These are phyloP conservation scores for Ustulina deusta DNA, from an alignment of 2,329 filamentous ascomycete species.

Conservation along the genomic window DNA sequence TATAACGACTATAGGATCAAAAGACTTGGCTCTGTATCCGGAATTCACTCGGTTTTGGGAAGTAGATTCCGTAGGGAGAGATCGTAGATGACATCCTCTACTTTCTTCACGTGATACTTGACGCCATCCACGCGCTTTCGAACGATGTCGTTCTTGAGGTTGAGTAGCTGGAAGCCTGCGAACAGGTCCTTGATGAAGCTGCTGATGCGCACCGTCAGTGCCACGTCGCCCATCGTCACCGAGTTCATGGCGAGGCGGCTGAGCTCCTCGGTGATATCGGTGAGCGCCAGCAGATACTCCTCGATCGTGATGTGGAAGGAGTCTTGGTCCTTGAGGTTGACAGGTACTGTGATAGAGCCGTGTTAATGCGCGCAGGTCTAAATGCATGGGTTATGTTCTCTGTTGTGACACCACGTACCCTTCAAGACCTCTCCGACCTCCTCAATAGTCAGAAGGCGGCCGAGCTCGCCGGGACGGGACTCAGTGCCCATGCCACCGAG, in stretches of 20 bases:
- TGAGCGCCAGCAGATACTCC: conserved; percentile 92
- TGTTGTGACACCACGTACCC: conserved; percentile 60
- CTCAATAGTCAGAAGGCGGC: conserved; percentile 84
- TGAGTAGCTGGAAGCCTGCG: conserved; percentile 95
- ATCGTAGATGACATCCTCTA: conserved; percentile 98
- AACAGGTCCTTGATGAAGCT: conserved; percentile 95
- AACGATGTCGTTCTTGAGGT: conserved; percentile 94
- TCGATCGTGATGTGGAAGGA: conserved; percentile 96
- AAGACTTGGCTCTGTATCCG: neutral
- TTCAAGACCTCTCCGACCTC: conserved; percentile 83
- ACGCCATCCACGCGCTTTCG: conserved; percentile 90
- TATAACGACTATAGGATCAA: too few species aligned
- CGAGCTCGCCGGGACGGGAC: conserved; percentile 65
- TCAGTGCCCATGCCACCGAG: conserved; percentile 77
- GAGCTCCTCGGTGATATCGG: conserved; percentile 89
- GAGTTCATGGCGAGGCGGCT: conserved; percentile 92
- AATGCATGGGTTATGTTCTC: neutral
- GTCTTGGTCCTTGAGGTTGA: conserved; percentile 90
- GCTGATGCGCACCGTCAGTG: conserved; percentile 86
- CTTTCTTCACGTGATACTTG: conserved; percentile 98
- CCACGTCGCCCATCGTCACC: conserved; percentile 90
- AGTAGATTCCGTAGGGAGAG: conserved; percentile 87
- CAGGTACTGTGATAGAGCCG: conserved; percentile 72
- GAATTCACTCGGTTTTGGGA: conserved; percentile 57
- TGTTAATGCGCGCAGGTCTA: conserved; percentile 10